Percentiles rank a stretch among this genome's conserved stretches.
phyloP scores from a whole-genome alignment of 768 basidiomycete species.

The Chiua virens region DNA sequence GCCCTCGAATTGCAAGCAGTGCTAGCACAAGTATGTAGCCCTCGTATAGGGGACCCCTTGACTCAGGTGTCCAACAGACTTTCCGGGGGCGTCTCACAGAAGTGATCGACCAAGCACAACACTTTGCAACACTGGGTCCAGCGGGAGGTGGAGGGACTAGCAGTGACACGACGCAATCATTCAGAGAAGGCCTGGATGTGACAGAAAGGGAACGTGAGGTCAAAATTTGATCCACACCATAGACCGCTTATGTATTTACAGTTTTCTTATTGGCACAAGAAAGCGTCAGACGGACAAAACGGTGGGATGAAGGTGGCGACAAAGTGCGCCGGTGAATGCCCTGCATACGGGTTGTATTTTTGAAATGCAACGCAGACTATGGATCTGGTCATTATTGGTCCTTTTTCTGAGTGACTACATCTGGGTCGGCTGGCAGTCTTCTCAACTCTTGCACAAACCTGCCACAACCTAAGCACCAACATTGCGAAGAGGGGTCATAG shows the following conservation, averaged over 20 bases:
- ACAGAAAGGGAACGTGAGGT: conserved; percentile 89
- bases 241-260: conserved; percentile 31
- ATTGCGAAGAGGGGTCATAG: neutral
- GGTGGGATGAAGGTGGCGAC: conserved; percentile 81
- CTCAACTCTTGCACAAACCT: conserved; percentile 72
- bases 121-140: conserved; percentile 73
- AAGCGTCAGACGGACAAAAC: conserved; percentile 71
- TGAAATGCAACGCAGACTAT: neutral
- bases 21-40: conserved; percentile 57
- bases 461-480: conserved; percentile 16
- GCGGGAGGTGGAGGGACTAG: conserved; percentile 51
- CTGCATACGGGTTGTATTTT: neutral
- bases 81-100: conserved; percentile 77
- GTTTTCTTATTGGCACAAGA: conserved; percentile 88
- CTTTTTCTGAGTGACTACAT: conserved; percentile 22
- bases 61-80: conserved; percentile 45
- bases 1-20: conserved; percentile 70
- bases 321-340: conserved; percentile 45
- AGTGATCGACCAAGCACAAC: conserved; percentile 83
- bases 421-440: conserved; percentile 29
- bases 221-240: neutral
- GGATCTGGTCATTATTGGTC: conserved; percentile 15
- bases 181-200: conserved; percentile 90
- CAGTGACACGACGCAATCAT: conserved; percentile 65
- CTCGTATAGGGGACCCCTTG: conserved; percentile 4